These are phyloP conservation scores for Saccharomycopsis lassenensis DNA, from an alignment of 805 yeast species.

Conservation along the genomic window DNA sequence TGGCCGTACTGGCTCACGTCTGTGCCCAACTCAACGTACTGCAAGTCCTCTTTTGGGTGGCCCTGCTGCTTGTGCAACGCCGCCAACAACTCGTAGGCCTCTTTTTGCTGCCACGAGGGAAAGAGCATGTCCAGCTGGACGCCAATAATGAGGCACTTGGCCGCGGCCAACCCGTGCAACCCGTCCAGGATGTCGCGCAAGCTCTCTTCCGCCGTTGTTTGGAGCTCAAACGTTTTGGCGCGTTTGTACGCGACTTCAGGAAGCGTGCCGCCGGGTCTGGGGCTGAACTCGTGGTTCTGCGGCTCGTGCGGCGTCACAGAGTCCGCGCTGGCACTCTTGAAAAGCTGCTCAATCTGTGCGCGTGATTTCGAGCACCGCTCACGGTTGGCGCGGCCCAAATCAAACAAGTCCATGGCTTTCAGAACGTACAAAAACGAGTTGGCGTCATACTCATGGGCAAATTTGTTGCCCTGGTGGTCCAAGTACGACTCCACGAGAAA, in stretches of 20 bases:
- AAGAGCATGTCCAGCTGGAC: constrained; percentile 88
- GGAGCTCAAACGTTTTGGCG: constrained; percentile 39
- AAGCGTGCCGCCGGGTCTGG: too few relatives aligned
- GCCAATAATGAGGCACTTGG: constrained; percentile 69
- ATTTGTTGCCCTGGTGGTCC: constrained; percentile 93
- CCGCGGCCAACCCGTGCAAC: constrained; percentile 46
- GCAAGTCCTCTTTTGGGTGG: constrained; percentile 29
- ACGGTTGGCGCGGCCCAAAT: constrained; percentile 46
- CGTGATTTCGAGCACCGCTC: constrained; percentile 33
- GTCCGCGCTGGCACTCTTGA: constrained; percentile 20
- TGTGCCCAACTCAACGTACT: constrained; percentile 64
- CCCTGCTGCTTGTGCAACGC: constrained; percentile 24
- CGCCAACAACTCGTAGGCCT: constrained; percentile 52
- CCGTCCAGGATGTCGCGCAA: constrained; percentile 56
- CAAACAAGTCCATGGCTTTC: constrained; percentile 93
- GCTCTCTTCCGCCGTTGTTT: constrained; percentile 44
- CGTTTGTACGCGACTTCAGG: constrained; percentile 19
- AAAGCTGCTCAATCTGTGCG: constrained; percentile 26
- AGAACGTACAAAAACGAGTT: constrained; percentile 79
- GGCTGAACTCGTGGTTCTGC: too few relatives aligned
- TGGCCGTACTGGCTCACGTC: constrained; percentile 81
- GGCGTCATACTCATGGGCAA: constrained; percentile 83
- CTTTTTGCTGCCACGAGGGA: constrained; percentile 92
- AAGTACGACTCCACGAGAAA: constrained; percentile 84
- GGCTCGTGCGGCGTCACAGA: constrained; percentile 16